Evolutionary conservation across 352 stramenopile species (phyloP), one percentile per base, ranked within the genome.

Genomic region (Phytophthora citrophthora): DNA sequence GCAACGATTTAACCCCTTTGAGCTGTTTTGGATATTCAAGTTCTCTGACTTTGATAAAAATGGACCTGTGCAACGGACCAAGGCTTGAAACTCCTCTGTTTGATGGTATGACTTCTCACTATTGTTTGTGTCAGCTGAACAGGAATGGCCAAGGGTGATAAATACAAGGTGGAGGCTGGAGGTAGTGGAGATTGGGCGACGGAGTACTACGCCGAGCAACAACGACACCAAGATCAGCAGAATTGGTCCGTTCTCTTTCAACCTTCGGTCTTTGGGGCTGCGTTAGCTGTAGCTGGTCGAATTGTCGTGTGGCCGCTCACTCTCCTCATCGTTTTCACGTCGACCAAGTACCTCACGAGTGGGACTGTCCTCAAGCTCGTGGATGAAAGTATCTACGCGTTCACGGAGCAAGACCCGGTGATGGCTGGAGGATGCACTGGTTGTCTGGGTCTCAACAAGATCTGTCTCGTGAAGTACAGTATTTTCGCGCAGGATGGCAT

Each of bases 321-420:
- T 0, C 24, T 70, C 5, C 24, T 70, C 3, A 27, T 63, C 0
- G 48, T 74, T 4, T 61, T 70, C 38, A 47, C 49, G 2, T 61
- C 60, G 13, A 62, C 61, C 44, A 36, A 41, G 15, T 74, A 74
- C 16, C 50, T 74, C 0, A 46, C 66, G 4, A 3, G 27, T 23
- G 54, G 18, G 13, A 70, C 41, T 16, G 49, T 74, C 0, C 61
- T 74, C 43, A 63, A 63, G 10, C 47, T 61, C 1, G 61, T 69
- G 5, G 61, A 70, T 38, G 48, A 74, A 46, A 74, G 66, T 46
- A 46, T 63, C 61, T 74, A 55, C 48, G 66, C 66, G 5, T 74
- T 67, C 32, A 65, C 60, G 0, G 48, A 70, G 27, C 48, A 67
- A 53, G 66, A 74, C 31, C 66, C 61, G 20, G 53, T 55, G 6